Percentiles rank a stretch among this genome's conserved stretches.
phyloP scores from a whole-genome alignment of 2,329 filamentous ascomycete species.

The Aspergillus caelatus region DNA sequence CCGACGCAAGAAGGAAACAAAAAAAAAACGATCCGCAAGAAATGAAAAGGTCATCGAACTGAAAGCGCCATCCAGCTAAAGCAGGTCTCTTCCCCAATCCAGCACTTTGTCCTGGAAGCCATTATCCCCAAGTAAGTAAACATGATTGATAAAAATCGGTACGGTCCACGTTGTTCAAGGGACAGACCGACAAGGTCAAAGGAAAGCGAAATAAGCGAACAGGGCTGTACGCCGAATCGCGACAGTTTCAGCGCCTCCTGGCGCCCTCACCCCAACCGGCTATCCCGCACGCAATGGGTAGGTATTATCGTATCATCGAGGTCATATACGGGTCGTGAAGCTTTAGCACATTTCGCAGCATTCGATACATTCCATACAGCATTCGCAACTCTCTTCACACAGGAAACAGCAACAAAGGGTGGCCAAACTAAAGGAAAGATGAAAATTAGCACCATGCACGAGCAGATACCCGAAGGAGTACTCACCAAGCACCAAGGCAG shows the following conservation, averaged over 20 bases:
- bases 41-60: constrained; percentile 1
- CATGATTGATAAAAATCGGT: neutral
- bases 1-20: neutral
- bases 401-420: constrained; percentile 66
- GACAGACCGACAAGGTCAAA: neutral
- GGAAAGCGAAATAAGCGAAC: neutral
- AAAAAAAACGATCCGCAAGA: neutral
- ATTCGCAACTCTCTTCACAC: constrained; percentile 66
- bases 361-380: constrained; percentile 64
- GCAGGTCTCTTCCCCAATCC: neutral
- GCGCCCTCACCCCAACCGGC: neutral
- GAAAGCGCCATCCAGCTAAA: neutral
- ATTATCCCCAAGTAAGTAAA: constrained; percentile 1
- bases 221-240: neutral
- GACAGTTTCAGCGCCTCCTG: neutral
- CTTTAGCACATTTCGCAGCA: constrained; percentile 48
- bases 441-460: neutral
- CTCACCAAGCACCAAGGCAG: constrained; percentile 56
- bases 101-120: neutral
- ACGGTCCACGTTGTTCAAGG: neutral
- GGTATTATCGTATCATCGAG: constrained; percentile 25
- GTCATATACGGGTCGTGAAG: constrained; percentile 24
- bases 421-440: constrained; percentile 47
- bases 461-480: neutral
- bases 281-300: constrained; percentile 11